phyloP scores from a whole-genome alignment of 2,329 filamentous ascomycete genomes.

The Paecilomyces sp. region DNA sequence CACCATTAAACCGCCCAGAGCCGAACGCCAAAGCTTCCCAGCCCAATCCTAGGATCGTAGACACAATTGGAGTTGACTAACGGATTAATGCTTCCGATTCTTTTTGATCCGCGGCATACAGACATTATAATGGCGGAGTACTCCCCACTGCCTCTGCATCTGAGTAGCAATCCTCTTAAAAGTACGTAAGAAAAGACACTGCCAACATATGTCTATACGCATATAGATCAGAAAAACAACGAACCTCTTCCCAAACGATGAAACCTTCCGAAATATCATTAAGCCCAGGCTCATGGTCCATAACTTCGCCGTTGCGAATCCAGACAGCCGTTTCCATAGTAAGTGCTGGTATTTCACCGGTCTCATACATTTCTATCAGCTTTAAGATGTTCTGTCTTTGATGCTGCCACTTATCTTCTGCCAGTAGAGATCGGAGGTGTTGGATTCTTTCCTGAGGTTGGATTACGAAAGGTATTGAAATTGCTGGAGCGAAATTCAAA shows the following conservation, averaged over 20 bases:
- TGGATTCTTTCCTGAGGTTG: background rate
- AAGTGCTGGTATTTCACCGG: background rate
- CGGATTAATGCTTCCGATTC: too few species aligned
- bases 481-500: background rate
- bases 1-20: too few species aligned
- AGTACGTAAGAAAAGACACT: background rate
- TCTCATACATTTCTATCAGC: slow-evolving; percentile 1
- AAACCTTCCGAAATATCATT: background rate
- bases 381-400: background rate
- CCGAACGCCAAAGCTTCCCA: too few species aligned
- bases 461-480: background rate
- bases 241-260: background rate
- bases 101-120: too few species aligned
- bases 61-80: too few species aligned
- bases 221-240: background rate
- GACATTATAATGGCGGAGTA: too few species aligned
- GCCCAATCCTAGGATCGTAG: too few species aligned
- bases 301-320: background rate
- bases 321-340: background rate
- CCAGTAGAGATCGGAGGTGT: background rate
- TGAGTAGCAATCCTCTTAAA: background rate
- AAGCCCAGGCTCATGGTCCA: background rate
- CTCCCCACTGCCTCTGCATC: too few species aligned
- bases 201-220: too few species aligned
- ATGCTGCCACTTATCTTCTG: background rate